Base-by-base conservation (phyloP, 768 basidiomycete species). In the Mycena floridula region DNA sequence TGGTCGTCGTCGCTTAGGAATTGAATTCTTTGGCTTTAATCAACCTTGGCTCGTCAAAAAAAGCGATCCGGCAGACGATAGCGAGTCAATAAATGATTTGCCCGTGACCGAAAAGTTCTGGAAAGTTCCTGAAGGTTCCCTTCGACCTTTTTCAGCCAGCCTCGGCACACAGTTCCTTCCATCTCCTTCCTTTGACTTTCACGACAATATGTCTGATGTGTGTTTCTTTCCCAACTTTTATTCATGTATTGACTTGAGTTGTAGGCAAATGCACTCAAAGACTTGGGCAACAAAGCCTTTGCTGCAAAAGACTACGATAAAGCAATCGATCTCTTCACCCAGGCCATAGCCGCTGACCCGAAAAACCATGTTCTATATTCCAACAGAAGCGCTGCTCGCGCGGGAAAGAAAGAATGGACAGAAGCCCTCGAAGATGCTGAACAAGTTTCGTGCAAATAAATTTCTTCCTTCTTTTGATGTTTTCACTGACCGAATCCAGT, bases 231-330 rank as follows among this genome's bases (percentile, higher is more conserved):
- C n/a, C n/a, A n/a, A n/a, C 32, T 42, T 18, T 25, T 24, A 18
- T 24, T 4, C 25, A 15, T 24, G 5, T 30, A 5, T 7, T 25
- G 12, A 3, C 5, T 15, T 38, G 7, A 25, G 5, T 47, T 38
- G 38, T 32, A 70, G 68, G 72, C 65, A 25, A 72, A 73, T 60
- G 68, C 79, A 48, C 72, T 96, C 52, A 97, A 97, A 71, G 88
- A 90, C 59, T 81, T 81, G 59, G 94, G 93, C 57, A 97, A 97
- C 76, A 92, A 93, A 59, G 92, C 94, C 18, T 97, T 97, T 67
- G 74, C 87, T 28, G 89, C 89, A 44, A 96, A 92, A 62, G 80
- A 96, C 55, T 96, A 89, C 67, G 83, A 89, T 68, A 81, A 75
- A 55, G 93, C 94, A 6, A 88, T 89, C 70, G 76, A 85, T 58